A percentile compares a stretch with the other conserved stretches of the same genome.
These are phyloP conservation scores for Thalassiosira livingstoniorum DNA, from an alignment of 352 stramenopile genomes.

Conservation along the genomic window DNA sequence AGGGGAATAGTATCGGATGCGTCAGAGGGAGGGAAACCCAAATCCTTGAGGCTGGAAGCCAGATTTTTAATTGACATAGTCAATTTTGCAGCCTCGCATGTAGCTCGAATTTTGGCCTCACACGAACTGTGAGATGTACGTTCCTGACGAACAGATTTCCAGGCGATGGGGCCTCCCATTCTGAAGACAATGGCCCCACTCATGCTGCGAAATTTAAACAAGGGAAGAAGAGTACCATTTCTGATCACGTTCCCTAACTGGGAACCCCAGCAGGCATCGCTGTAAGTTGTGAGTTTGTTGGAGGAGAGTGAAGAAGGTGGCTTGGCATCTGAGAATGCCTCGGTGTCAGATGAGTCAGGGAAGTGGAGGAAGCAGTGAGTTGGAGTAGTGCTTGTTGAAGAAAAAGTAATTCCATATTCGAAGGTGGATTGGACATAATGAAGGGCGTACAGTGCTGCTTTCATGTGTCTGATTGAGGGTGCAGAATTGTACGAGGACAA, in stretches of 20 bases:
- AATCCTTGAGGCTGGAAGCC: not conserved
- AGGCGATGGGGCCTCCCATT: conserved; percentile 2
- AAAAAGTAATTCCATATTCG: conserved; percentile 1
- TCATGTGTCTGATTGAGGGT: not conserved
- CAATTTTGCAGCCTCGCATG: conserved; percentile 3
- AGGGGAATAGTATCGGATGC: not conserved
- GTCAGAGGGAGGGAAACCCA: not conserved
- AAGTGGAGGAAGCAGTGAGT: conserved; percentile 9
- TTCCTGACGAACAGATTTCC: conserved; percentile 10
- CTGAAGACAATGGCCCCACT: conserved; percentile 12
- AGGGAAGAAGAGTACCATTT: conserved; percentile 1
- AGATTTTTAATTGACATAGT: not conserved
- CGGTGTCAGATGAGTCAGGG: not conserved
- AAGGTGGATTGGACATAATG: not conserved
- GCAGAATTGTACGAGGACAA: not conserved
- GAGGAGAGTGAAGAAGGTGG: not conserved
- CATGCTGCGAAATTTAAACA: conserved; percentile 29
- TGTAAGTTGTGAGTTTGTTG: conserved; percentile 5
- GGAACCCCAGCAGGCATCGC: conserved; percentile 21
- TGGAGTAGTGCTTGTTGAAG: not conserved
- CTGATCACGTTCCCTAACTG: conserved; percentile 15
- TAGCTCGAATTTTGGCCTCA: conserved; percentile 32
- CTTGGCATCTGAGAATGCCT: conserved; percentile 11
- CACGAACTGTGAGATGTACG: too few species aligned
- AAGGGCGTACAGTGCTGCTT: not conserved